Evolutionary conservation across 2,329 filamentous ascomycete genomes (phyloP).

Genomic region (Geosmithia putterillii): DNA sequence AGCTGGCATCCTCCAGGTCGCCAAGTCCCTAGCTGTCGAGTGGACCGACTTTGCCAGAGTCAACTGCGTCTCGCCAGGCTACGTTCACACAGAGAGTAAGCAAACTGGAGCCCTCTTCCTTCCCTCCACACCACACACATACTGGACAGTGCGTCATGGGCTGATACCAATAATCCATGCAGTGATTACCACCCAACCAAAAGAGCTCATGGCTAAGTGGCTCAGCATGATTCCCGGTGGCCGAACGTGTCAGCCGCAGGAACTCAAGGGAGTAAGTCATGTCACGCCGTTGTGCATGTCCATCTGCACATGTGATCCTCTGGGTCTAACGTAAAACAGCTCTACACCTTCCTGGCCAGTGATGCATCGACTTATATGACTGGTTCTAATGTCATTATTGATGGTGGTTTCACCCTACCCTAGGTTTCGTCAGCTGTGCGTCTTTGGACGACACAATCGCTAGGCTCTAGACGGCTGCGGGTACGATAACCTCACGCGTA

Average conservation of each 20-base stretch:
- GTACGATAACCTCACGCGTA: no score
- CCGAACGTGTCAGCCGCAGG: constrained; percentile 35
- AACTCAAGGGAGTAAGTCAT: no score
- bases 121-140: constrained; percentile 6
- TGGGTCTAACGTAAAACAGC: no score
- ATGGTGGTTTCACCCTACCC: no score
- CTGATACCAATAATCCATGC: no score
- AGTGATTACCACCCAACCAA: constrained; percentile 28
- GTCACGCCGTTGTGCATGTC: no score
- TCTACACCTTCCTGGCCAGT: constrained; percentile 44
- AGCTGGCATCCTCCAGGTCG: constrained; percentile 43
- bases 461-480: no score
- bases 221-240: constrained; percentile 33
- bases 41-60: constrained; percentile 36
- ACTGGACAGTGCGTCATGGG: no score
- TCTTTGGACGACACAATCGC: no score
- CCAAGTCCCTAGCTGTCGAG: constrained; percentile 58
- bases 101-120: neutral
- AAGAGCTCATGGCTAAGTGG: constrained; percentile 9
- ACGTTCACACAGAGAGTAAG: neutral
- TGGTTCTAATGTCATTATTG: no score
- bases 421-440: no score
- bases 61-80: constrained; percentile 2
- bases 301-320: no score
- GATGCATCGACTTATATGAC: constrained; percentile 34